phyloP scores from a whole-genome alignment of 345 rosid genomes.

The Punica granatum region DNA sequence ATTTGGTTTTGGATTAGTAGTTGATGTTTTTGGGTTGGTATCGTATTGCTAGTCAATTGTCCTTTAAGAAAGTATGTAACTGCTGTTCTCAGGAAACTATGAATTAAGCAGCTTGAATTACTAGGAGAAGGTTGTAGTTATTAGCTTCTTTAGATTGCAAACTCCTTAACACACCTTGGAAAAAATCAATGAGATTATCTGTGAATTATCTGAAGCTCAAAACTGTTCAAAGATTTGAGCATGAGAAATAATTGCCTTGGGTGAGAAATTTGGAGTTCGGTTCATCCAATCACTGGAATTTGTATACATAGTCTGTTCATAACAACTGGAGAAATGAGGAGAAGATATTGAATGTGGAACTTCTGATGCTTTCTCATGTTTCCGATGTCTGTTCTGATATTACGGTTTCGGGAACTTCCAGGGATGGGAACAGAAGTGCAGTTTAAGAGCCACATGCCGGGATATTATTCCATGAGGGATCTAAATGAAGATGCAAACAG shows the following conservation, averaged over 20 bases:
- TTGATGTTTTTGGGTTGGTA: no score
- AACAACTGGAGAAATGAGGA: neutral
- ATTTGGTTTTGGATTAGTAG: no score
- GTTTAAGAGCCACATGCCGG: constrained; percentile 56
- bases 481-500: constrained; percentile 54
- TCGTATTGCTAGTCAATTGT: no score
- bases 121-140: neutral
- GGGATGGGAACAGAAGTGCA: constrained; percentile 79
- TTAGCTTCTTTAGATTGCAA: no score
- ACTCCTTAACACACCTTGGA: no score
- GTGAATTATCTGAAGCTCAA: neutral
- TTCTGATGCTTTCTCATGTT: neutral
- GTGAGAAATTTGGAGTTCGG: neutral
- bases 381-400: neutral
- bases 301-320: no score
- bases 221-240: neutral
- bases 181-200: neutral
- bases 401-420: constrained; percentile 10
- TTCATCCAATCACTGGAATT: no score
- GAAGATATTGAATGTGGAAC: neutral
- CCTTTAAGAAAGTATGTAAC: no score
- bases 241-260: neutral
- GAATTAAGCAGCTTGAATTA: neutral
- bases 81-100: no score
- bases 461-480: constrained; percentile 63